These are phyloP conservation scores for Sporobolomyces roseus DNA, from an alignment of 768 basidiomycete genomes.

Conservation along the genomic window DNA sequence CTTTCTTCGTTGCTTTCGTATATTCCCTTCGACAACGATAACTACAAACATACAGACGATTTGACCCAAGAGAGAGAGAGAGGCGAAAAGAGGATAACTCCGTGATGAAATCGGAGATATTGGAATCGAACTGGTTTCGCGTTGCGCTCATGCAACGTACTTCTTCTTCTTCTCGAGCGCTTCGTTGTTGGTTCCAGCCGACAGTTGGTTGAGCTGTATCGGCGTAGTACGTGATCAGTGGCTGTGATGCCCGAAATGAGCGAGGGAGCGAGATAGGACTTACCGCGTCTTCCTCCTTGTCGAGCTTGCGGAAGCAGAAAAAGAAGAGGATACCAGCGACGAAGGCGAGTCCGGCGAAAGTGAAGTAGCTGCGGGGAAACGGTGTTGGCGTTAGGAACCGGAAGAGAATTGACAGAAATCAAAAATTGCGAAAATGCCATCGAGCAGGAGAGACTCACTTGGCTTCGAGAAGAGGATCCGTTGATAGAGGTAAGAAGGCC, in stretches of 20 bases:
- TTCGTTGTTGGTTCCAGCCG: slow-evolving; percentile 1
- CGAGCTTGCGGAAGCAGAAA: slow-evolving; percentile 58
- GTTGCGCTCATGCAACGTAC: slow-evolving; percentile 3
- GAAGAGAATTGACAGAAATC: neutral
- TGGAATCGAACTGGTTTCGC: neutral
- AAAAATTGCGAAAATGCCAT: too few relatives aligned
- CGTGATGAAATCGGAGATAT: neutral
- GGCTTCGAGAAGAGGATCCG: slow-evolving; percentile 66
- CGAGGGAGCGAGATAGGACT: neutral
- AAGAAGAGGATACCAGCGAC: slow-evolving; percentile 59
- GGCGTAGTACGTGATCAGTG: neutral
- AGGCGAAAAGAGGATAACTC: too few relatives aligned
- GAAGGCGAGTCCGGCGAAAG: slow-evolving; percentile 59
- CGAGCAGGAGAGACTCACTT: slow-evolving; percentile 46
- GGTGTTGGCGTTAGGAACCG: neutral
- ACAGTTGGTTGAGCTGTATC: neutral
- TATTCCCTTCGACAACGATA: slow-evolving; percentile 3
- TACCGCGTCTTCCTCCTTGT: slow-evolving; percentile 58
- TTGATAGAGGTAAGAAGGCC: slow-evolving; percentile 56
- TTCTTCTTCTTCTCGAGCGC: slow-evolving; percentile 9
- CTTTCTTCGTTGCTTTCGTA: too few relatives aligned
- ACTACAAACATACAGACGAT: neutral
- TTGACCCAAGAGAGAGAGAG: neutral
- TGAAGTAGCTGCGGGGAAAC: slow-evolving; percentile 56
- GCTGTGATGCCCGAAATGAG: neutral